Conservation (phyloP, 176 grass and related monocot species). For the Triticum monococcum region DNA sequence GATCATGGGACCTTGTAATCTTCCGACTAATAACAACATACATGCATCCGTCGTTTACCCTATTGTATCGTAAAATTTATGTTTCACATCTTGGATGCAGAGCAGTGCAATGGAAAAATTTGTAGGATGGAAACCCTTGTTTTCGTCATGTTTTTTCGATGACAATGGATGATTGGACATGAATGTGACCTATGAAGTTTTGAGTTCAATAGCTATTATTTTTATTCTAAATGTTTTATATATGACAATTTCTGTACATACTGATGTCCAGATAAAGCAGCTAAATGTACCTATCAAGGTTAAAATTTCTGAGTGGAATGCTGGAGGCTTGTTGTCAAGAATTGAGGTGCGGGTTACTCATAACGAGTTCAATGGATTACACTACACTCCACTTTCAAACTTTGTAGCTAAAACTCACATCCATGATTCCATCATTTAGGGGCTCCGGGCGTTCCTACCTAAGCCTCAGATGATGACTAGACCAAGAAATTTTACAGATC, state of each 20-base stretch:
- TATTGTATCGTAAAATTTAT: neutral
- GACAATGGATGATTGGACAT: neutral
- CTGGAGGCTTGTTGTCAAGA: slow-evolving; percentile 75
- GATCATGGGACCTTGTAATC: neutral
- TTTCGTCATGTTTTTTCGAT: neutral
- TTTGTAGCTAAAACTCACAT: neutral
- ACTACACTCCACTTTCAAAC: slow-evolving; percentile 2
- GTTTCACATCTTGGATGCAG: neutral
- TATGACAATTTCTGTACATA: slow-evolving; percentile 19
- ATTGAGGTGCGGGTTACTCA: slow-evolving; percentile 56
- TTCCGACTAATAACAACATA: neutral
- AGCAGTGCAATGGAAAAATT: neutral
- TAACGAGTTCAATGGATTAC: slow-evolving; percentile 7
- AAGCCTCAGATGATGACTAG: slow-evolving; percentile 75
- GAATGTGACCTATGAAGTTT: neutral
- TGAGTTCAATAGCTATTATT: neutral
- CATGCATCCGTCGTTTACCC: neutral
- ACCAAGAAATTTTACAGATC: slow-evolving; percentile 74
- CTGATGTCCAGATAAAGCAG: slow-evolving; percentile 66
- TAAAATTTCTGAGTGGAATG: slow-evolving; percentile 91
- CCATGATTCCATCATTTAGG: slow-evolving; percentile 35
- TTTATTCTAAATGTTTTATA: neutral
- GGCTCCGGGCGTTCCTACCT: slow-evolving; percentile 88
- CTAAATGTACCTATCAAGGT: slow-evolving; percentile 78
- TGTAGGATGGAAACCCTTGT: neutral